Conservation (phyloP, 129 eudicot species). For the Oenanthe sinensis region DNA sequence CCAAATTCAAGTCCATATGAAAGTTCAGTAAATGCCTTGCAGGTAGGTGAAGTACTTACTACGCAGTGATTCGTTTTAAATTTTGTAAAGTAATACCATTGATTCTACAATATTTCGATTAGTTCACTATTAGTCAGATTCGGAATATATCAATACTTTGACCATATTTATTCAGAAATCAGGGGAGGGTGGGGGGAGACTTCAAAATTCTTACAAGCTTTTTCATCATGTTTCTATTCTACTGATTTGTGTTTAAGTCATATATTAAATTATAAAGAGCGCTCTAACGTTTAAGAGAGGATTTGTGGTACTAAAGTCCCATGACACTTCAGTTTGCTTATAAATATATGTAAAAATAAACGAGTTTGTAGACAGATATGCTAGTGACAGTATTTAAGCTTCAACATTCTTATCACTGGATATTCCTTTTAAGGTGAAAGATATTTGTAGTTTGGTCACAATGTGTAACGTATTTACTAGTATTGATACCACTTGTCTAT, state of each 20-base stretch:
- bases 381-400: no score
- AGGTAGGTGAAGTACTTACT: constrained; percentile 13
- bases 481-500: background rate
- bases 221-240: background rate
- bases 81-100: background rate
- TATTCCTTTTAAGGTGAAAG: no score
- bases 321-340: no score
- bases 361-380: no score
- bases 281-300: background rate
- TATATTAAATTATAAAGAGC: background rate
- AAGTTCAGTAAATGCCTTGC: constrained; percentile 3
- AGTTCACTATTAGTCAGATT: background rate
- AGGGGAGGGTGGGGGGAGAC: background rate
- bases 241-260: background rate
- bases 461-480: background rate
- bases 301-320: no score
- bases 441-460: background rate
- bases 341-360: no score
- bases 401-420: no score
- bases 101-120: background rate
- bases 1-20: background rate
- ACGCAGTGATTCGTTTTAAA: background rate
- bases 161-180: no score
- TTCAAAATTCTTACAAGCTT: no score
- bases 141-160: background rate